phyloP scores from a whole-genome alignment of 306 rosid species.

The Cicer chorassanicum region DNA sequence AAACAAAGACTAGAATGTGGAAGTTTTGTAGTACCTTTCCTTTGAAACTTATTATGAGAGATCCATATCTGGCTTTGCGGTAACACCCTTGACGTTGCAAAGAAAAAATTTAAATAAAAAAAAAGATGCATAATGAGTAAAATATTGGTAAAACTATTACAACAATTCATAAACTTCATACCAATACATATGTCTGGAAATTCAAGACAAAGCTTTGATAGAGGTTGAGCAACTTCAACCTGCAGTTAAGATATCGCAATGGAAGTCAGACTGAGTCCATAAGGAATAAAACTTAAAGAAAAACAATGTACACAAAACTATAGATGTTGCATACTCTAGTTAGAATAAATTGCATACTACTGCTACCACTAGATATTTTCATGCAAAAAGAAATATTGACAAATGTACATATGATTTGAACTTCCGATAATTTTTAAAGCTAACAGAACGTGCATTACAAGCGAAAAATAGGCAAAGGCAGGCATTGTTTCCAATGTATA shows the following conservation, averaged over 20 bases:
- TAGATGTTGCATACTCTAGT: too few relatives aligned
- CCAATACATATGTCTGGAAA: slow-evolving; percentile 86
- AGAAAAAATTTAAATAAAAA: slow-evolving; percentile 17
- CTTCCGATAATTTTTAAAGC: too few relatives aligned
- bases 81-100: slow-evolving; percentile 67
- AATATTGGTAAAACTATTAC: slow-evolving; percentile 22
- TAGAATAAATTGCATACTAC: too few relatives aligned
- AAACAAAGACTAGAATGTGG: slow-evolving; percentile 5
- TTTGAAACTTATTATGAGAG: slow-evolving; percentile 59
- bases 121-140: slow-evolving; percentile 32
- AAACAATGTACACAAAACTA: slow-evolving; percentile 8
- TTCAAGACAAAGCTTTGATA: slow-evolving; percentile 80
- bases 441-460: too few relatives aligned
- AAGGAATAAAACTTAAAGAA: neutral
- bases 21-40: slow-evolving; percentile 67
- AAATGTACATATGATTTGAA: too few relatives aligned
- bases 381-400: too few relatives aligned
- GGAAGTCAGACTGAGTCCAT: slow-evolving; percentile 17
- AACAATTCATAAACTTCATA: slow-evolving; percentile 49
- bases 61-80: slow-evolving; percentile 68
- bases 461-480: too few relatives aligned
- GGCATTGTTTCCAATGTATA: neutral
- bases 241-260: slow-evolving; percentile 50
- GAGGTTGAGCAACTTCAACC: slow-evolving; percentile 83
- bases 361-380: too few relatives aligned